Conservation (phyloP, 176 grass and related monocot genomes). For the Aegilops tauschii region DNA sequence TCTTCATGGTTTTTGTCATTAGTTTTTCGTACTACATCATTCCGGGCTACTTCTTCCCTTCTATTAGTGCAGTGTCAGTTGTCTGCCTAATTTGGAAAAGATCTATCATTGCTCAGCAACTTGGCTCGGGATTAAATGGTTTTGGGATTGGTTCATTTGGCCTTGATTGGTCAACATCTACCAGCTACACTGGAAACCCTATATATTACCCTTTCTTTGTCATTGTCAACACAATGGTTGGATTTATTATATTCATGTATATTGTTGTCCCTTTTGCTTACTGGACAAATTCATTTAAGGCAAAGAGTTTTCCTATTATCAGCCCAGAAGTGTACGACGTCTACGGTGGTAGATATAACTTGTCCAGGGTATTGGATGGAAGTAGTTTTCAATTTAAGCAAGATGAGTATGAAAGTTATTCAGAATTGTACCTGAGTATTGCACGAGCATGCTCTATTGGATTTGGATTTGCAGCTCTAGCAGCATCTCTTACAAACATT, state of each 20-base stretch:
- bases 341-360: constrained; percentile 7
- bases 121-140: constrained; percentile 14
- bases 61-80: not conserved
- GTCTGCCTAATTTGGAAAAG: constrained; percentile 11
- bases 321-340: constrained; percentile 2
- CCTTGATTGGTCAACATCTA: constrained; percentile 8
- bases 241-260: constrained; percentile 1
- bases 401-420: not conserved
- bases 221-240: not conserved
- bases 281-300: constrained; percentile 5
- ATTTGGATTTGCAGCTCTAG: not conserved
- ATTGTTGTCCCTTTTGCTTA: constrained; percentile 9
- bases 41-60: constrained; percentile 10
- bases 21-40: constrained; percentile 21
- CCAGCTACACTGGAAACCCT: not conserved
- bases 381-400: not conserved
- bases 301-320: constrained; percentile 7
- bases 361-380: not conserved
- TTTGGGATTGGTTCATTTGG: constrained; percentile 10
- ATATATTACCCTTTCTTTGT: not conserved
- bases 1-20: not conserved
- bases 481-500: not conserved
- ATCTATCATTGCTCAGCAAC: constrained; percentile 3
- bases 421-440: not conserved
- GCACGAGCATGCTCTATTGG: not conserved